Conservation (phyloP, 139 green algal genomes). For the Chlorella ohadii region DNA sequence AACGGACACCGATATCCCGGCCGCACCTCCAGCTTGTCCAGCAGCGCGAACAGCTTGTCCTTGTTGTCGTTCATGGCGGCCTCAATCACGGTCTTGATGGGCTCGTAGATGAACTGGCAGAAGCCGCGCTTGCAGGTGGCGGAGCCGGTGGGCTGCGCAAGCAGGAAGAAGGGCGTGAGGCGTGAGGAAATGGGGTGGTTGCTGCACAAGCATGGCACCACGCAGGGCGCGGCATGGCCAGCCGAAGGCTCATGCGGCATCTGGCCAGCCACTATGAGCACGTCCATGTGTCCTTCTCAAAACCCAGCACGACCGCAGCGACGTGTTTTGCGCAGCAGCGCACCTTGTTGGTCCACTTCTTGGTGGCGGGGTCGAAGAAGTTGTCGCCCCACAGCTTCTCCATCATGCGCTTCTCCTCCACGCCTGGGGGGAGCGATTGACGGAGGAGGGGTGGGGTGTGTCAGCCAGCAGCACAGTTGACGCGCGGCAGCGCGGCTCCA, state of each 20-base stretch:
- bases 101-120: conserved; percentile 98
- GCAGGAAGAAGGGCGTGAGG: neutral
- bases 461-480: too few relatives aligned
- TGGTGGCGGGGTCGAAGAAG: conserved; percentile 98
- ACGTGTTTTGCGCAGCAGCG: too few relatives aligned
- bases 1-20: neutral
- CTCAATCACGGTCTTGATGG: conserved; percentile 96
- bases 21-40: conserved; percentile 86
- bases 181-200: too few relatives aligned
- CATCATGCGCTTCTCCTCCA: conserved; percentile 93
- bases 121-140: conserved; percentile 96
- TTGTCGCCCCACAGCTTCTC: conserved; percentile 97
- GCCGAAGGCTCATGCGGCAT: too few relatives aligned
- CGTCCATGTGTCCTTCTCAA: too few relatives aligned
- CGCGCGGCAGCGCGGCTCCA: too few relatives aligned
- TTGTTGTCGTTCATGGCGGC: conserved; percentile 96
- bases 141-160: conserved; percentile 71
- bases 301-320: too few relatives aligned
- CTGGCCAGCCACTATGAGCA: too few relatives aligned
- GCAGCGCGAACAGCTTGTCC: conserved; percentile 96
- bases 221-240: too few relatives aligned
- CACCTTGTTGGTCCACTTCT: conserved; percentile 98
- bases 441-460: too few relatives aligned
- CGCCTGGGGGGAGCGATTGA: conserved; percentile 33
- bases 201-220: too few relatives aligned